Evolutionary conservation across 371 early-diverging fungal species (phyloP), one percentile per base, ranked within the genome.

Genomic region (Mortierella sp.): DNA sequence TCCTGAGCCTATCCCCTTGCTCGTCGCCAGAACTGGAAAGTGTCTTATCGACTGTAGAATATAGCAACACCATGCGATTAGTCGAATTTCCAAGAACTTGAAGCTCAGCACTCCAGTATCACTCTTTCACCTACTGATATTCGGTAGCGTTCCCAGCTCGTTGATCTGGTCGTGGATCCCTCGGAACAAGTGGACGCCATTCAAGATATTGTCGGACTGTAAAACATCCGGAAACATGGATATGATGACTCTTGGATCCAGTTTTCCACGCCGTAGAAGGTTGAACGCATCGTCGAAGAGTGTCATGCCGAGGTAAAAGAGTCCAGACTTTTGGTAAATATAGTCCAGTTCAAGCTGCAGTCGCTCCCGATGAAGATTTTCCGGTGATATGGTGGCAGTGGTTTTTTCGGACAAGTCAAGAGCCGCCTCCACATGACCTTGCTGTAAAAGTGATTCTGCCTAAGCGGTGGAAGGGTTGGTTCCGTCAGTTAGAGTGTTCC

Each of bases 271-370:
- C 21, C 86, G 76, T 23, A 95, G 72, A 12, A 87, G 71, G 0
- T 62, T 51, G 58, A 91, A 82, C 0, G 93, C 92, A 58, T 90
- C 88, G 24, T 92, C 90, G 72, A 93, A 92, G 0, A 89, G 56
- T 0, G 91, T 88, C 50, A 87, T 87, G 27, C 83, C 81, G 13
- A 93, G 78, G 41, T 85, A 83, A 16, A 90, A 62, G 5, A 93
- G 52, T 7, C 90, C 94, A 3, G 90, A 90, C 43, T 90, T 89
- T 64, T 89, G 88, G 58, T 89, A 89, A 10, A 89, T 84, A 47
- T 84, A 86, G 38, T 83, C 80, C 19, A 89, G 64, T 56, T 90
- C 89, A 2, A 68, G 61, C 49, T 81, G 81, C 30, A 85, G 38
- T 31, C 86, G 80, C 46, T 84, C 83, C 16, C 81, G 73, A 62